These are phyloP conservation scores for Abrus precatorius DNA, from an alignment of 306 rosid genomes.

Conservation along the genomic window DNA sequence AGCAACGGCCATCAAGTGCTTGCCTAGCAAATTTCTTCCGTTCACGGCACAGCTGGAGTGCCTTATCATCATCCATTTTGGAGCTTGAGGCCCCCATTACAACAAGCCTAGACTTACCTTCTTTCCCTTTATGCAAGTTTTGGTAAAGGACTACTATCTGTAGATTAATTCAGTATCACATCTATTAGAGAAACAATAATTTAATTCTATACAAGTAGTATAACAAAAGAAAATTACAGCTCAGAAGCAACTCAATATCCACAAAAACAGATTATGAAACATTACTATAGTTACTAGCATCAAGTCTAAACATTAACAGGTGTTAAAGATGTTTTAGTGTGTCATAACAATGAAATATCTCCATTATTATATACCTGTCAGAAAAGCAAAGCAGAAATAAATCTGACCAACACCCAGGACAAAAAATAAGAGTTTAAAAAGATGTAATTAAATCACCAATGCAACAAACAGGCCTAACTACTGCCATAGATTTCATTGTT, in stretches of 20 bases:
- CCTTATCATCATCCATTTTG: slow-evolving; percentile 87
- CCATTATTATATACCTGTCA: slow-evolving; percentile 19
- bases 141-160: slow-evolving; percentile 52
- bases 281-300: not conserved
- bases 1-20: slow-evolving; percentile 91
- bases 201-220: slow-evolving; percentile 3
- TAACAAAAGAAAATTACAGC: slow-evolving; percentile 13
- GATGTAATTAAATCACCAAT: not conserved
- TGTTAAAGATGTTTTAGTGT: not conserved
- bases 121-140: slow-evolving; percentile 30
- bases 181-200: slow-evolving; percentile 37
- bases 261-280: slow-evolving; percentile 39
- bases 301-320: slow-evolving; percentile 9
- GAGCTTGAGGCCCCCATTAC: slow-evolving; percentile 81
- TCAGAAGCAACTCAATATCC: not conserved
- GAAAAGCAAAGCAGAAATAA: not conserved
- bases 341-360: slow-evolving; percentile 5
- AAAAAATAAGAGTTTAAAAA: not conserved
- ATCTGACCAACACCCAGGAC: slow-evolving; percentile 15
- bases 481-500: not conserved
- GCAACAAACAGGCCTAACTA: slow-evolving; percentile 22
- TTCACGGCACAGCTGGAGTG: slow-evolving; percentile 82
- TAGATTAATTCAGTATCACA: slow-evolving; percentile 28
- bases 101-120: slow-evolving; percentile 40
- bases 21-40: slow-evolving; percentile 86